These are phyloP conservation scores for Suillus lakei DNA, from an alignment of 768 basidiomycete genomes.

Conservation along the genomic window DNA sequence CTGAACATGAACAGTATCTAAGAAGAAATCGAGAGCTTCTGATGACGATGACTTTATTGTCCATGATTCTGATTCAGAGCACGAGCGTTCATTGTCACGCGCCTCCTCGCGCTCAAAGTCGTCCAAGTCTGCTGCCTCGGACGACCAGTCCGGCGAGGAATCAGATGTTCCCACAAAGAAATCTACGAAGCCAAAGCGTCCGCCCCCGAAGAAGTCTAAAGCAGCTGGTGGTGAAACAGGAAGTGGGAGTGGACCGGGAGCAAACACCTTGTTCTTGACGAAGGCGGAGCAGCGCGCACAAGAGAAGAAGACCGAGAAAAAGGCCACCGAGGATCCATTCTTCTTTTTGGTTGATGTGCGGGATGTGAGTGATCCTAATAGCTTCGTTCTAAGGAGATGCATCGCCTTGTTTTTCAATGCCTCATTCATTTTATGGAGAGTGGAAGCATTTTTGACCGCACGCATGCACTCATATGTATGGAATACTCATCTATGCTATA, in stretches of 20 bases:
- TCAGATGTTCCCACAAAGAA: slow-evolving; percentile 41
- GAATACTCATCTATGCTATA: not conserved
- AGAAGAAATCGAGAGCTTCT: slow-evolving; percentile 38
- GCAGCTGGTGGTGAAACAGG: slow-evolving; percentile 33
- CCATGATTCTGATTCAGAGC: slow-evolving; percentile 62
- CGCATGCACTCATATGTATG: not conserved
- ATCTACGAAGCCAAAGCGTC: slow-evolving; percentile 36
- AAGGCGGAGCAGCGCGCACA: slow-evolving; percentile 79
- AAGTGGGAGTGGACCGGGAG: slow-evolving; percentile 28
- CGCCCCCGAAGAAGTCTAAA: slow-evolving; percentile 35
- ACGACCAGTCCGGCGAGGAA: slow-evolving; percentile 48
- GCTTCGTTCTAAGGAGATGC: not conserved
- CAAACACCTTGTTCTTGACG: slow-evolving; percentile 65
- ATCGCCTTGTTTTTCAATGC: not conserved
- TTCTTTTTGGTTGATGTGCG: slow-evolving; percentile 70
- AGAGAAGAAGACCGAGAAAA: slow-evolving; percentile 83
- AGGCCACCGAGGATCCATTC: slow-evolving; percentile 77
- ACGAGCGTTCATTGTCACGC: slow-evolving; percentile 59
- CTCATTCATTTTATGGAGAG: not conserved
- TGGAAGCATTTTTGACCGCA: not conserved
- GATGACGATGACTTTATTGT: slow-evolving; percentile 79
- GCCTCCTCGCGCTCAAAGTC: slow-evolving; percentile 46
- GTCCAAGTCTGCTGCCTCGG: slow-evolving; percentile 40
- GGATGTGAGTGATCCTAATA: slow-evolving; percentile 56
- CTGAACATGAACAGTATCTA: slow-evolving; percentile 40